Evolutionary conservation across 1,284 basidiomycete genomes (phyloP).

Genomic region (Vanrija sp.): DNA sequence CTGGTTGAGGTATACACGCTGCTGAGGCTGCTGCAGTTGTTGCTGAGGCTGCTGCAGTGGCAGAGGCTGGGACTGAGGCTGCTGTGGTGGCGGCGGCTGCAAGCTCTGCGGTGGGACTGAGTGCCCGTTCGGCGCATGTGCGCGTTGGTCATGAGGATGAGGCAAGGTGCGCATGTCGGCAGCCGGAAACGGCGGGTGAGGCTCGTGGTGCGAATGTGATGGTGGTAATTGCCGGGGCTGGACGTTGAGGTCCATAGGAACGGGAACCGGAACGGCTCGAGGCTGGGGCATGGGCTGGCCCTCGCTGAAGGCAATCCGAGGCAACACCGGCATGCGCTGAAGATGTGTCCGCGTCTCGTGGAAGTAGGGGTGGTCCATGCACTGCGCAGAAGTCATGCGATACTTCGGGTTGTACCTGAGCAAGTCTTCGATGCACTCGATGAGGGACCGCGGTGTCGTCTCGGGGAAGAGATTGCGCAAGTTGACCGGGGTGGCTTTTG

Average conservation of each 20-base stretch:
- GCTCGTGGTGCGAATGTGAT: constrained; percentile 57
- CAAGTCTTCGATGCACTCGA: constrained; percentile 88
- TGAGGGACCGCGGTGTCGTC: constrained; percentile 69
- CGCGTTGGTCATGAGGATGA: constrained; percentile 1
- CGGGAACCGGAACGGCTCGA: neutral
- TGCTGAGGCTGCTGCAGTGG: neutral
- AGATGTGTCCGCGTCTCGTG: constrained; percentile 57
- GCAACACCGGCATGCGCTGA: constrained; percentile 56
- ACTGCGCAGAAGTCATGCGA: constrained; percentile 79
- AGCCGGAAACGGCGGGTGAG: constrained; percentile 29
- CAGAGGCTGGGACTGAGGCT: neutral
- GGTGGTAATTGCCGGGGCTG: constrained; percentile 60
- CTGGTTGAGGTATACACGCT: neutral
- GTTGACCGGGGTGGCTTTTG: constrained; percentile 74
- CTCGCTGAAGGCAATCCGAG: constrained; percentile 51
- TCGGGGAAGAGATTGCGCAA: constrained; percentile 75
- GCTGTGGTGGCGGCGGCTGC: too few relatives aligned
- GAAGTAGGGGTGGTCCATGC: constrained; percentile 85
- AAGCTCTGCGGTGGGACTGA: neutral
- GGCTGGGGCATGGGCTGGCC: constrained; percentile 37
- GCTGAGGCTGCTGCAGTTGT: constrained; percentile 6
- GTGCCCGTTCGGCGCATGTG: neutral
- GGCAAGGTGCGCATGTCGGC: constrained; percentile 44
- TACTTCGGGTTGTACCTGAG: constrained; percentile 86
- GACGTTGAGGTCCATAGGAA: constrained; percentile 46